These are phyloP conservation scores for Tuber aestivum DNA, from an alignment of 495 filamentous ascomycete genomes.

Conservation along the genomic window DNA sequence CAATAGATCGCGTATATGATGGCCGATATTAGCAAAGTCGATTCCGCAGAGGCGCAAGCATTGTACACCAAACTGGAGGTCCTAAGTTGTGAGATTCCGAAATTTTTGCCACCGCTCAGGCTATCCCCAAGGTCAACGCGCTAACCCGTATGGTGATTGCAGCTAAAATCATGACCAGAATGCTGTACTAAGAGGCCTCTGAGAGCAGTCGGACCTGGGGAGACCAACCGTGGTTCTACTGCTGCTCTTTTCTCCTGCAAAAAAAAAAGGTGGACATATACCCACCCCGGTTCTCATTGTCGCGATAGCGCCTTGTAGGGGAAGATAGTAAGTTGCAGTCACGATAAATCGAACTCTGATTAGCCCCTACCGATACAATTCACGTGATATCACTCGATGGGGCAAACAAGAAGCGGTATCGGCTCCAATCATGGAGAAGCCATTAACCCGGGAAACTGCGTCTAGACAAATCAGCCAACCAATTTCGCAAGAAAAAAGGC, in stretches of 20 bases:
- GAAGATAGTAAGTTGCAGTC: not conserved
- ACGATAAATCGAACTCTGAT: not conserved
- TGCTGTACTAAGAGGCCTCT: conserved; percentile 63
- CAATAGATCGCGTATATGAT: conserved; percentile 73
- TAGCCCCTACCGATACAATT: not conserved
- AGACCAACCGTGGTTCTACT: not conserved
- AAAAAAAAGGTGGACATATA: not conserved
- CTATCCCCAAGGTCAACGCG: conserved; percentile 3
- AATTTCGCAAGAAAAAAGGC: not conserved
- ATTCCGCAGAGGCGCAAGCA: conserved; percentile 71
- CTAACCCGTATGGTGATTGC: not conserved
- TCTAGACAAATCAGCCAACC: not conserved
- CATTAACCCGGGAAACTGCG: not conserved
- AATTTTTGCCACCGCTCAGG: conserved; percentile 6
- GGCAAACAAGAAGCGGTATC: not conserved
- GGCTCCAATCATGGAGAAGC: not conserved
- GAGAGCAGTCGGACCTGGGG: not conserved
- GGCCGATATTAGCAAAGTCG: conserved; percentile 91
- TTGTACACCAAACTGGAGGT: conserved; percentile 75
- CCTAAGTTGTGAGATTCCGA: conserved; percentile 62
- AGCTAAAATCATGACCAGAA: conserved; percentile 80
- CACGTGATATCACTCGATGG: not conserved
- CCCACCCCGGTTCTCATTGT: not conserved
- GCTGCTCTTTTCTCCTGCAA: not conserved
- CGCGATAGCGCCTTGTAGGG: not conserved